Conservation (phyloP, 2,329 filamentous ascomycete species). For the Fusarium luffae region DNA sequence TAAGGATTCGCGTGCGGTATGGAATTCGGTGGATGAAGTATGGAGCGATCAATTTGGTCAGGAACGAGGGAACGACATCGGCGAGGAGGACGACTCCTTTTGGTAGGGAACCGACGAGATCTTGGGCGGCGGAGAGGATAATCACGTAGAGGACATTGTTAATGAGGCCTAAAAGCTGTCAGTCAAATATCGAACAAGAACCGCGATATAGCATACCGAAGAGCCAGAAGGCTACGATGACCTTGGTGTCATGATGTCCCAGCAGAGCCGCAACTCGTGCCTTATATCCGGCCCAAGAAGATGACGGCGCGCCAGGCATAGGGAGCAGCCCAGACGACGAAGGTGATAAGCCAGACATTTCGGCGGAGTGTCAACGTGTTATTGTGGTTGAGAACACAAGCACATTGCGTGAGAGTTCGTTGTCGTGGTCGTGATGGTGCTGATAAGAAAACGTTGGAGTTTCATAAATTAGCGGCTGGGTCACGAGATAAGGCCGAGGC, state of each 20-base stretch:
- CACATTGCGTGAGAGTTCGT: slow-evolving; percentile 14
- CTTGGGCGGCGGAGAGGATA: slow-evolving; percentile 93
- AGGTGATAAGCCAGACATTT: slow-evolving; percentile 54
- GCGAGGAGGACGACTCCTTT: slow-evolving; percentile 94
- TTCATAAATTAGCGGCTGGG: slow-evolving; percentile 17
- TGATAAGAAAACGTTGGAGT: slow-evolving; percentile 17
- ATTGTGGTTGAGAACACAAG: not conserved
- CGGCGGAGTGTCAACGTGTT: not conserved
- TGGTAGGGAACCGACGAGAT: slow-evolving; percentile 91
- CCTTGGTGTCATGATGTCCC: slow-evolving; percentile 74
- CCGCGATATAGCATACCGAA: slow-evolving; percentile 72
- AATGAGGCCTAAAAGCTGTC: slow-evolving; percentile 60
- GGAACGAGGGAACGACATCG: slow-evolving; percentile 89
- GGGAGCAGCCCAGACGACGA: slow-evolving; percentile 62
- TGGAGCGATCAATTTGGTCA: slow-evolving; percentile 87
- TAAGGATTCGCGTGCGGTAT: slow-evolving; percentile 78
- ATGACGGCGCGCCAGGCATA: slow-evolving; percentile 66
- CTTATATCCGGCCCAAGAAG: slow-evolving; percentile 80
- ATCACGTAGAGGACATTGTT: slow-evolving; percentile 99
- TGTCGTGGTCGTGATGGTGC: slow-evolving; percentile 1
- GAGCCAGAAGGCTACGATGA: slow-evolving; percentile 89
- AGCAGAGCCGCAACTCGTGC: slow-evolving; percentile 73
- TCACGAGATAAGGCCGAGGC: slow-evolving; percentile 32
- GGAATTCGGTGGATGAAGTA: slow-evolving; percentile 93
- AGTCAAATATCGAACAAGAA: rapidly evolving